Evolutionary conservation across 192 early-diverging fungal genomes (phyloP).

Genomic region (Backusella westeae): DNA sequence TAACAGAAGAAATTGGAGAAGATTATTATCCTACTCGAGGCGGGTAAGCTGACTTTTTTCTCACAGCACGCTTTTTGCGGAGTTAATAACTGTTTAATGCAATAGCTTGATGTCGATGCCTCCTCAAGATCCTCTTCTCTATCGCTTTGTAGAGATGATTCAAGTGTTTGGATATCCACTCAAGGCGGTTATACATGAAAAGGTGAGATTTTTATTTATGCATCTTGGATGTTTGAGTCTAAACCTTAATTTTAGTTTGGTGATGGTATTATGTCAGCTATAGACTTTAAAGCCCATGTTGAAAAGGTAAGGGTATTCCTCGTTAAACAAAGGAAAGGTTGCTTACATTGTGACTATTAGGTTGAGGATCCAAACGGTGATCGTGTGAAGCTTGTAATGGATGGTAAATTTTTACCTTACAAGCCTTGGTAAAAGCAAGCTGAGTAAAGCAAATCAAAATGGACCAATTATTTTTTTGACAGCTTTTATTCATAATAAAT

Average conservation of each 20-base stretch:
- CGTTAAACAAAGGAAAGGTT: neutral
- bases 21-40: slow-evolving; percentile 41
- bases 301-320: slow-evolving; percentile 27
- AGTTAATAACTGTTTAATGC: neutral
- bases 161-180: slow-evolving; percentile 46
- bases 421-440: slow-evolving; percentile 26
- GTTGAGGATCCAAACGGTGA: slow-evolving; percentile 31
- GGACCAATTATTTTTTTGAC: neutral
- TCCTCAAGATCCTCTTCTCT: slow-evolving; percentile 44
- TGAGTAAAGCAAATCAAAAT: neutral
- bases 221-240: neutral
- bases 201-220: slow-evolving; percentile 16
- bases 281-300: slow-evolving; percentile 41
- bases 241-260: slow-evolving; percentile 37
- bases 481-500: neutral
- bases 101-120: slow-evolving; percentile 36
- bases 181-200: slow-evolving; percentile 46
- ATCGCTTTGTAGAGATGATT: slow-evolving; percentile 44
- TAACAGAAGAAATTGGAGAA: slow-evolving; percentile 29
- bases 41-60: slow-evolving; percentile 26
- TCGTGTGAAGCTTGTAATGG: slow-evolving; percentile 38
- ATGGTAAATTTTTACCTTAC: slow-evolving; percentile 46
- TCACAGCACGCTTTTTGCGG: neutral
- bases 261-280: slow-evolving; percentile 51
- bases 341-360: slow-evolving; percentile 4